Conservation (phyloP, 2,329 filamentous ascomycete species). For the Lachnellula suecica region DNA sequence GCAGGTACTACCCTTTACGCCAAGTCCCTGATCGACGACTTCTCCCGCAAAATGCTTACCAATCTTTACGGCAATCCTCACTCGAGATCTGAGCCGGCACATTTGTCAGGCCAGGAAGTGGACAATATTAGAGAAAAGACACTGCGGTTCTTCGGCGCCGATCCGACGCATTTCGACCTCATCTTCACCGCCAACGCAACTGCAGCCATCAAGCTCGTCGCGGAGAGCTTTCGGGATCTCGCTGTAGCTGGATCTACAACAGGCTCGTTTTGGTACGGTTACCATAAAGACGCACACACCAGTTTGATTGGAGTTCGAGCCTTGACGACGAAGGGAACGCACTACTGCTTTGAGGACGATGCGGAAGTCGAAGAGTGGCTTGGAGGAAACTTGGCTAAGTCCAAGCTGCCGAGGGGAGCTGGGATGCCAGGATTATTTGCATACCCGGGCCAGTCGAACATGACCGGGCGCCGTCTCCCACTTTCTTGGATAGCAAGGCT, state of each 20-base stretch:
- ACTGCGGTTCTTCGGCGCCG: slow-evolving; percentile 76
- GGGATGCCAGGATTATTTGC: slow-evolving; percentile 59
- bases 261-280: slow-evolving; percentile 76
- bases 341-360: slow-evolving; percentile 61
- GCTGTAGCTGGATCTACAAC: no score
- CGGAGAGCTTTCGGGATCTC: slow-evolving; percentile 81
- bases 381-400: slow-evolving; percentile 33
- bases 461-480: slow-evolving; percentile 79
- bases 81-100: slow-evolving; percentile 79
- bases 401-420: slow-evolving; percentile 31
- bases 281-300: slow-evolving; percentile 64
- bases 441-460: slow-evolving; percentile 89
- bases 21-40: slow-evolving; percentile 70
- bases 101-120: slow-evolving; percentile 70
- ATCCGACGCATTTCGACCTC: slow-evolving; percentile 79
- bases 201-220: slow-evolving; percentile 82
- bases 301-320: slow-evolving; percentile 65
- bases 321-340: slow-evolving; percentile 69
- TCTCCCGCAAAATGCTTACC: no score
- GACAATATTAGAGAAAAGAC: slow-evolving; percentile 73
- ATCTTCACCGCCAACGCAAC: slow-evolving; percentile 93
- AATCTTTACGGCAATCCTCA: slow-evolving; percentile 93
- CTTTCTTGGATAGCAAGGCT: slow-evolving; percentile 60
- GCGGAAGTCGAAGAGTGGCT: slow-evolving; percentile 66
- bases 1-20: slow-evolving; percentile 85